Evolutionary conservation across 2,329 filamentous ascomycete genomes (phyloP).

Genomic region (Penicillium griseofulvum): DNA sequence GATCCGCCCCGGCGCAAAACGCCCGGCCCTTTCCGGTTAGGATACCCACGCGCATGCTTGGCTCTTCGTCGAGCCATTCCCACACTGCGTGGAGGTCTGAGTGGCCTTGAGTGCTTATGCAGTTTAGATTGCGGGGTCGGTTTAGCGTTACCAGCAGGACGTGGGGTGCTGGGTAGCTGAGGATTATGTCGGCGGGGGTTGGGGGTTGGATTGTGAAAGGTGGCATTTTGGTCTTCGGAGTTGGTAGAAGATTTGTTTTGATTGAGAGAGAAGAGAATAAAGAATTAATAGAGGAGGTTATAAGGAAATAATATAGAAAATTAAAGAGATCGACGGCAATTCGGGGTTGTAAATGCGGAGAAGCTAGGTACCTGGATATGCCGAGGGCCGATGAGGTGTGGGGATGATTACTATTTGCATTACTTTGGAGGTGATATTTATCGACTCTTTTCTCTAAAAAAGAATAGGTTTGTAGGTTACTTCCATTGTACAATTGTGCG

Average conservation of each 20-base stretch:
- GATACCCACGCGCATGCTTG: slow-evolving; percentile 40
- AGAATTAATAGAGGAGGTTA: not conserved
- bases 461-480: not conserved
- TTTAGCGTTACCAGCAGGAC: slow-evolving; percentile 51
- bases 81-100: slow-evolving; percentile 44
- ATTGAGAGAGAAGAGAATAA: not conserved
- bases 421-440: not conserved
- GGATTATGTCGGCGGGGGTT: slow-evolving; percentile 29
- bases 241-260: not conserved
- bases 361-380: slow-evolving; percentile 6
- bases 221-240: slow-evolving; percentile 17
- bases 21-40: slow-evolving; percentile 44
- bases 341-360: slow-evolving; percentile 17
- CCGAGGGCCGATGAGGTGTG: slow-evolving; percentile 22
- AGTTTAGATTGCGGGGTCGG: slow-evolving; percentile 45
- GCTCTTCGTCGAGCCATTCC: slow-evolving; percentile 47
- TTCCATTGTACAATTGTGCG: not conserved
- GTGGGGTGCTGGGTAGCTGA: slow-evolving; percentile 45
- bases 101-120: slow-evolving; percentile 44
- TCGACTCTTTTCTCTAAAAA: not conserved
- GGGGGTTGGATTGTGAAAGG: slow-evolving; percentile 33
- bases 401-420: slow-evolving; percentile 2
- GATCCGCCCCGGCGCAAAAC: slow-evolving; percentile 47
- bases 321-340: not conserved
- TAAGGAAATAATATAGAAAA: not conserved